Evolutionary conservation across 2,329 filamentous ascomycete species (phyloP).

Genomic region (Cytospora piceae): DNA sequence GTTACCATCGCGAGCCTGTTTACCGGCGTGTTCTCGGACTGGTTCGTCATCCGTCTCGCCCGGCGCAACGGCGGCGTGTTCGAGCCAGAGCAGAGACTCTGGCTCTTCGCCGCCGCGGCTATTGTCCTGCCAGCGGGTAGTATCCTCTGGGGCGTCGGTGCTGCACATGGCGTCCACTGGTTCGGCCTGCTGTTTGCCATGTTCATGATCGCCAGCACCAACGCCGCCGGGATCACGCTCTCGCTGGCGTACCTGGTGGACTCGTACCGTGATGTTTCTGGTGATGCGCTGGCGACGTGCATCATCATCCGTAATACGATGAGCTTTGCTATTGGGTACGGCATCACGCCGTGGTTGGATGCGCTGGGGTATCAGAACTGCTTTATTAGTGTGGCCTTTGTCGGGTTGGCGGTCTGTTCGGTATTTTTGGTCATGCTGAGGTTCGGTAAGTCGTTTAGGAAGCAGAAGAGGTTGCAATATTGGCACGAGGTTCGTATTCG

Average conservation of each 20-base stretch:
- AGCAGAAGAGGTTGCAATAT: slow-evolving; percentile 37
- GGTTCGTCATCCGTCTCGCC: slow-evolving; percentile 38
- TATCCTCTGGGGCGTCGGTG: slow-evolving; percentile 56
- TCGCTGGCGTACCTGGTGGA: slow-evolving; percentile 53
- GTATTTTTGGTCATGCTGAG: slow-evolving; percentile 39
- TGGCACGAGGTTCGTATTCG: slow-evolving; percentile 38
- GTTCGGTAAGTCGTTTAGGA: slow-evolving; percentile 38
- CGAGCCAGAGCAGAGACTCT: slow-evolving; percentile 40
- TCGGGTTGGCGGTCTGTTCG: slow-evolving; percentile 38
- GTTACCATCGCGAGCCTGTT: slow-evolving; percentile 34
- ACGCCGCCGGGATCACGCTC: slow-evolving; percentile 48
- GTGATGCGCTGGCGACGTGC: slow-evolving; percentile 54
- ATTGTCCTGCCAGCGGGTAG: slow-evolving; percentile 49
- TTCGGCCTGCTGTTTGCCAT: slow-evolving; percentile 53
- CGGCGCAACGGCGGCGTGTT: slow-evolving; percentile 40
- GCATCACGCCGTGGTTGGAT: slow-evolving; percentile 30
- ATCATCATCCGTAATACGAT: slow-evolving; percentile 41
- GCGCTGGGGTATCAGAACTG: slow-evolving; percentile 28
- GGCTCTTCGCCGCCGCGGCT: slow-evolving; percentile 40
- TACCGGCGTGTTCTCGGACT: slow-evolving; percentile 40
- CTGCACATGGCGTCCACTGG: slow-evolving; percentile 49
- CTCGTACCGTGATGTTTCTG: slow-evolving; percentile 50
- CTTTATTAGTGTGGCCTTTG: slow-evolving; percentile 37
- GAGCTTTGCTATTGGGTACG: slow-evolving; percentile 31
- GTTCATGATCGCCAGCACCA: slow-evolving; percentile 49